Percentiles rank a stretch among this genome's conserved stretches.
Conservation (phyloP, 116 monocot genomes). For the Cymodocea nodosa region DNA sequence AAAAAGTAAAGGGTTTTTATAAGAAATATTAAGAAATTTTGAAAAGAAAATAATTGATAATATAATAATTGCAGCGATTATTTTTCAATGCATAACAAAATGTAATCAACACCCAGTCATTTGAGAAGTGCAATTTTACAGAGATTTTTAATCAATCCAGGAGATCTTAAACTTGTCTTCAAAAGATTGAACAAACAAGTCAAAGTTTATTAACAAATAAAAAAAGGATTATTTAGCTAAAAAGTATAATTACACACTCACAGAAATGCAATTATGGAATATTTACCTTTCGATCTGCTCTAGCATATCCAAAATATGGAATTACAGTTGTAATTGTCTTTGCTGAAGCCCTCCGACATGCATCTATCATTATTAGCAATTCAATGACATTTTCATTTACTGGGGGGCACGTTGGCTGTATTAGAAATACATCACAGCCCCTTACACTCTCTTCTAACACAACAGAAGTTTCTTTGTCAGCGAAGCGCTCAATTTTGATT, state of each 20-base stretch:
- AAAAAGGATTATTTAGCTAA: too few species aligned
- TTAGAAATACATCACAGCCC: conserved; percentile 67
- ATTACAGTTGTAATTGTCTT: conserved; percentile 55
- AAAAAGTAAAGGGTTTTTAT: background rate
- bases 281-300: conserved; percentile 69
- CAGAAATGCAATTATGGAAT: background rate
- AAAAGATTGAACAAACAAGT: too few species aligned
- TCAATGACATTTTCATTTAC: conserved; percentile 71
- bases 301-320: conserved; percentile 83
- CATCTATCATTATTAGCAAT: conserved; percentile 70
- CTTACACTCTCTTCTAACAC: conserved; percentile 67
- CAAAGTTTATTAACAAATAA: too few species aligned
- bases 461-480: conserved; percentile 73
- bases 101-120: too few species aligned
- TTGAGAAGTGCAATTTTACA: too few species aligned
- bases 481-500: conserved; percentile 52
- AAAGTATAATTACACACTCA: too few species aligned
- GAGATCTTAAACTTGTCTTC: too few species aligned
- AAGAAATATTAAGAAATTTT: too few species aligned
- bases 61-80: too few species aligned
- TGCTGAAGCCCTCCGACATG: conserved; percentile 68
- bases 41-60: too few species aligned
- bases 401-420: conserved; percentile 70
- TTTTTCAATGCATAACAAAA: too few species aligned
- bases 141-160: too few species aligned